Percentiles rank a stretch among this genome's conserved stretches.
These are phyloP conservation scores for Petunia hybrid DNA, from an alignment of 305 asterid species.

Conservation along the genomic window DNA sequence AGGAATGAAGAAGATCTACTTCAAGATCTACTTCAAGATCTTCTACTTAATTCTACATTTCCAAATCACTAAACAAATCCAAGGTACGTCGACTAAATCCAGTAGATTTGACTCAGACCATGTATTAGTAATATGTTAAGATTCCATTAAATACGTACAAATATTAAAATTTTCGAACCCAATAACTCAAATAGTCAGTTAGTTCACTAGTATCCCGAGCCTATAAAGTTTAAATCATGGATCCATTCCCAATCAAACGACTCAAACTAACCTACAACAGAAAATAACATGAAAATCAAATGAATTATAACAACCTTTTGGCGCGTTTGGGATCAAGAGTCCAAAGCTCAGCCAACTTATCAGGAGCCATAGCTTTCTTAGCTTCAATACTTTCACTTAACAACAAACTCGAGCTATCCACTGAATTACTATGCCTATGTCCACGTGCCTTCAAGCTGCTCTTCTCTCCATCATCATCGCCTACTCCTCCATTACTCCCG, in stretches of 20 bases:
- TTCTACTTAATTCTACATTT: not conserved
- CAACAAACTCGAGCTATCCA: slow-evolving; percentile 69
- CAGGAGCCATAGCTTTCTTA: slow-evolving; percentile 94
- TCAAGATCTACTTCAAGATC: not conserved
- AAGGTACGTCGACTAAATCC: no score
- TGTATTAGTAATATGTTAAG: no score
- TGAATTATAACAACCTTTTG: slow-evolving; percentile 60
- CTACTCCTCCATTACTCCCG: slow-evolving; percentile 34
- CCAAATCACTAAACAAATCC: not conserved
- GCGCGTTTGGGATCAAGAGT: slow-evolving; percentile 90
- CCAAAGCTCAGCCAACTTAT: slow-evolving; percentile 91
- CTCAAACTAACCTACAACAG: not conserved
- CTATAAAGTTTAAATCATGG: not conserved
- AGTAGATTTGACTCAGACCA: no score
- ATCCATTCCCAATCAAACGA: not conserved
- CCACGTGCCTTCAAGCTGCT: slow-evolving; percentile 47
- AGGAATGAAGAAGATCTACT: not conserved
- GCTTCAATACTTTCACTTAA: slow-evolving; percentile 73
- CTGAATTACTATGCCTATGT: slow-evolving; percentile 79
- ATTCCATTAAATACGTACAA: no score
- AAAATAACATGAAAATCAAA: not conserved
- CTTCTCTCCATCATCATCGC: slow-evolving; percentile 41
- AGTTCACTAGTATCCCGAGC: no score
- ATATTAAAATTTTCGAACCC: no score
- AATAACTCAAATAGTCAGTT: no score